Evolutionary conservation across 768 basidiomycete genomes (phyloP).

Genomic region (Podaxis carcinomalis): DNA sequence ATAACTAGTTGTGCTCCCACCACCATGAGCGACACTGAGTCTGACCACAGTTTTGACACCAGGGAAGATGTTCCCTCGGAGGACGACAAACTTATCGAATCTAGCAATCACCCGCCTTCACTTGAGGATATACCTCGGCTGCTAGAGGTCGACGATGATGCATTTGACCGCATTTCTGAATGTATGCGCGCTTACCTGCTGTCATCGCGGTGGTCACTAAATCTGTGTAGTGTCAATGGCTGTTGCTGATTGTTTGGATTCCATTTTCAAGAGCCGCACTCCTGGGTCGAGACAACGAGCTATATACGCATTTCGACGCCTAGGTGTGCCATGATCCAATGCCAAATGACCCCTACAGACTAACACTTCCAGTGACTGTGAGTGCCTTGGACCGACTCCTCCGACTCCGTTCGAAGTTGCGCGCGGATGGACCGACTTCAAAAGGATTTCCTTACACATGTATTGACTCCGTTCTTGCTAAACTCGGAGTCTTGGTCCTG

Average conservation of each 20-base stretch:
- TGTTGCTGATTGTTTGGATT: background rate
- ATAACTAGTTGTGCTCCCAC: background rate
- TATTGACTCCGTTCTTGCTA: conserved; percentile 2
- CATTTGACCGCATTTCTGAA: background rate
- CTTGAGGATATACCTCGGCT: conserved; percentile 1
- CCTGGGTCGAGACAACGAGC: background rate
- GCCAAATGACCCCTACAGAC: too few relatives aligned
- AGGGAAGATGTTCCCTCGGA: background rate
- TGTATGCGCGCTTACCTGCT: background rate
- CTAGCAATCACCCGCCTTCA: background rate
- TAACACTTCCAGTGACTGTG: conserved; percentile 10
- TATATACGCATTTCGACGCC: background rate
- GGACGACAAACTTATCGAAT: background rate
- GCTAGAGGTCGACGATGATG: background rate
- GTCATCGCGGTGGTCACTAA: background rate
- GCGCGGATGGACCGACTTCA: background rate
- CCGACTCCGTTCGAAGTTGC: conserved; percentile 6
- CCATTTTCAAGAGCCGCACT: background rate
- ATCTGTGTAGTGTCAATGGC: background rate
- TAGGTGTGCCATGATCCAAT: background rate
- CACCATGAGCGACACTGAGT: conserved; percentile 49
- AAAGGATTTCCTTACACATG: background rate
- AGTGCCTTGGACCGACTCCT: conserved; percentile 10
- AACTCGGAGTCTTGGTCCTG: conserved; percentile 4
- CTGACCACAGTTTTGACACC: background rate